Evolutionary conservation across 2,329 filamentous ascomycete species (phyloP), one percentile per base, ranked within the genome.

Genomic region (Fusarium ambrosium): DNA sequence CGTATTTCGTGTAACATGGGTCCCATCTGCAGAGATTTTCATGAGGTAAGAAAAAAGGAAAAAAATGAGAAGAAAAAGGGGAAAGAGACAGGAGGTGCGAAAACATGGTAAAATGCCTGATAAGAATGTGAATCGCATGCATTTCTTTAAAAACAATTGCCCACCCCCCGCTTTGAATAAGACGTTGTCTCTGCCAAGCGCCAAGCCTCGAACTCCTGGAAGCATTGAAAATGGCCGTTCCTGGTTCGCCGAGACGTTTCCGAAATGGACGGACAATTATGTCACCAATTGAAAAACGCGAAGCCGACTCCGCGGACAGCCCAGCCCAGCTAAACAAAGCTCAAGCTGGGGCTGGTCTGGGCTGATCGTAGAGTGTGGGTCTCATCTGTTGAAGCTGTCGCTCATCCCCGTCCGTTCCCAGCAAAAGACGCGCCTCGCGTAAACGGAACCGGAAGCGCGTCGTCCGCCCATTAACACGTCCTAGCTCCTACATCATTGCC

Each of bases 401-500:
- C 22, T 45, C 6, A 6, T 11, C n/a, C 20, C 41, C 20, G 41
- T 45, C 41, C 20, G 41, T 45, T 45, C n/a, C 20, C 43, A 45
- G 22, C 14, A 48, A 48, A 48, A 58, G 32, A 58, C 55, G 55
- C 55, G 55, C 32, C 53, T 58, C 55, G 34, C 48, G 48, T 55
- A 32, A 55, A 55, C 48, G 48, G 48, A 55, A 55, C 48, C 27
- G 27, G 48, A 55, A 55, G 48, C 48, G 48, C 48, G 48, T 55
- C 48, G 27, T 7, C 48, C 48, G 48, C 27, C 18, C 48, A 14
- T 48, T 48, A 48, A 48, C n/a, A 62, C 18, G 24, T 36, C 24
- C 37, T 45, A 45, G 59, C 39, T 41, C 36, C 36, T 60, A 51
- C 66, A 73, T 71, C 45, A 62, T 72, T 45, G 18, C 48, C 18